Base-by-base conservation (phyloP, 2,329 filamentous ascomycete species). In the Aspergillus sp. region DNA sequence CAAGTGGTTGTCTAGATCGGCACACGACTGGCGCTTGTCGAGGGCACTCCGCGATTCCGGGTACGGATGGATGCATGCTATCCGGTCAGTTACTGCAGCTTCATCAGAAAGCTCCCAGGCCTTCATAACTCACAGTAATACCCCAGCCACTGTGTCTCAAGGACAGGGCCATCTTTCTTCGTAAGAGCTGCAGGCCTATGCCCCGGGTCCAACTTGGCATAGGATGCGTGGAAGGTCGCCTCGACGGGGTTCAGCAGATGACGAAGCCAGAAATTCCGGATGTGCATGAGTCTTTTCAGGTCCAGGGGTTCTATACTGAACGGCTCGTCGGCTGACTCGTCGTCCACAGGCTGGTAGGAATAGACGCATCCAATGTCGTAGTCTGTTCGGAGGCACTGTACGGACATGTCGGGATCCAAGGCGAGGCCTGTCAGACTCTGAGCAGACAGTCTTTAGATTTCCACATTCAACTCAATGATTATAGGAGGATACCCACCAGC, bases 221-320 rank as follows among this genome's bases (percentile, higher is more conserved):
- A 70, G 17, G 63, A 59, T 3, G 56, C 38, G 42, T 61, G 45
- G 44, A 65, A 72, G 0, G 63, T 66, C 5, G 57, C 53, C 47
- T 71, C 68, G 9, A 54, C 49, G 0, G 51, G 36, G 19, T 64
- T 67, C 9, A 71, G 61, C 6, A 76, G 52, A 56, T 76, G 72
- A 3, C 67, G 64, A 32, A 73, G 68, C 72, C 72, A 76, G 53
- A 76, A 76, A 52, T 72, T 72, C 13, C 72, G 67, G 16, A 76
- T 68, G 36, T 74, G 68, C 20, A 75, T 50, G n/a, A 75, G 43
- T 6, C 58, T 63, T 21, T 57, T 17, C 4, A 73, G 56, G 40
- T 73, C 58, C 3, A 73, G 51, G 1, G 54, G 47, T 1, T 58
- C 50, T 3, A 58, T 49, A 3, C 53, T 31, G 17, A 67, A 51